Evolutionary conservation across 331 rosid species (phyloP), one percentile per base, ranked within the genome.

Genomic region (Spiraea crenata): DNA sequence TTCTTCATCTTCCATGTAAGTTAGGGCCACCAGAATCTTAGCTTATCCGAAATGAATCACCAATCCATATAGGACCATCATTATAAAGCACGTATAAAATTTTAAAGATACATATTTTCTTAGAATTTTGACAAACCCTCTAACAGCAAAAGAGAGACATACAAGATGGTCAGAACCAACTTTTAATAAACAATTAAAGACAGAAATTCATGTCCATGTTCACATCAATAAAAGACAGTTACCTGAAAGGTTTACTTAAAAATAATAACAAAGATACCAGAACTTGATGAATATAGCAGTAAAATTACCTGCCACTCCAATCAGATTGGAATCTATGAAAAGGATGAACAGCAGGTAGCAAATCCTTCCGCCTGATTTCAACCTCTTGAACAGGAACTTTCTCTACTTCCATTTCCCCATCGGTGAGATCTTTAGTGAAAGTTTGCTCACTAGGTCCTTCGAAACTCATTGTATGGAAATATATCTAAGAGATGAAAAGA

Each of bases 341-440:
- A 79, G 87, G 86, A 69, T 90, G 78, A 67, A 82, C 85, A 81
- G 86, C 84, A 49, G 98, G 98, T 61, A 90, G 75, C 76, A 90
- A 84, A 81, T 85, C 79, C 88, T 86, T 88, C 85, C 77, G 86
- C 80, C 80, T 84, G 56, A 90, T 69, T 76, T 92, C 97, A 54
- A 88, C 83, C 75, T 90, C 96, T 7, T 88, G 73, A 67, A 75
- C 69, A 35, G 82, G 78, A 73, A 88, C 48, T 71, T 80, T 85
- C 81, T 92, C 98, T 80, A 92, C 76, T 84, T 90, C 93, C 79
- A 77, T 79, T 84, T 92, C 96, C 76, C 93, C 96, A 25, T 60
- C 49, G 45, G 80, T 71, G 71, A 52, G 52, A 79, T 77, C 71
- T 49, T 77, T 70, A 57, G 71, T 10, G 50, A 62, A 67, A 67